Conservation (phyloP, 2,329 filamentous ascomycete genomes). For the Cladosporium sp. region DNA sequence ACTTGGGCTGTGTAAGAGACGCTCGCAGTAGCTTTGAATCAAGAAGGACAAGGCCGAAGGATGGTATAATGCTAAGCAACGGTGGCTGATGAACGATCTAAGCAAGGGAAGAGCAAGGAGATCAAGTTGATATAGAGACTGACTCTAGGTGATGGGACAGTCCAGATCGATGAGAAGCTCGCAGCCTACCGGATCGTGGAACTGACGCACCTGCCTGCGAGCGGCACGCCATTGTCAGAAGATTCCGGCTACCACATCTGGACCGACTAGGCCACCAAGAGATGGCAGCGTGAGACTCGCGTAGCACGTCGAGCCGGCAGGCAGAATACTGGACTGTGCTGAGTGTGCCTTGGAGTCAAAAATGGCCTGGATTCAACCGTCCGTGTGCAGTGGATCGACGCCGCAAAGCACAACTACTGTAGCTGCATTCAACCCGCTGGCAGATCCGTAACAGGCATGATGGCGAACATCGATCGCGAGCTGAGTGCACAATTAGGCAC, state of each 20-base stretch:
- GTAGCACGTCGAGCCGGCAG: slow-evolving; percentile 3
- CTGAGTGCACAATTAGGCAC: slow-evolving; percentile 7
- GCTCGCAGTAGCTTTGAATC: background rate
- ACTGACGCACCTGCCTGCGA: slow-evolving; percentile 2
- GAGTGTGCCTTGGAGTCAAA: background rate
- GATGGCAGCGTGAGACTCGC: background rate
- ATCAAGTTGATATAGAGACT: slow-evolving; percentile 7
- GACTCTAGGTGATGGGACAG: background rate
- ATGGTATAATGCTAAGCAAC: slow-evolving; percentile 5
- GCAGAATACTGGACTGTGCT: background rate
- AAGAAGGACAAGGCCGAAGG: background rate
- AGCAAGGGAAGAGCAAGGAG: background rate
- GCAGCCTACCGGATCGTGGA: slow-evolving; percentile 2
- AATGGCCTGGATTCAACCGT: background rate
- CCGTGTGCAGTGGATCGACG: background rate
- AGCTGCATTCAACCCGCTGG: slow-evolving; percentile 6
- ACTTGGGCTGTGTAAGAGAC: background rate
- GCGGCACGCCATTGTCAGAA: slow-evolving; percentile 10
- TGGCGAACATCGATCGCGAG: background rate
- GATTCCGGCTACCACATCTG: slow-evolving; percentile 5
- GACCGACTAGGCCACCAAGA: slow-evolving; percentile 6
- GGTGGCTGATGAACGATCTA: slow-evolving; percentile 5
- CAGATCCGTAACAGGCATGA: background rate
- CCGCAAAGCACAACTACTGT: background rate
- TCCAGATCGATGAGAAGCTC: slow-evolving; percentile 3